phyloP scores from a whole-genome alignment of 2,329 filamentous ascomycete genomes.

The Ambrosiella cleistominuta region DNA sequence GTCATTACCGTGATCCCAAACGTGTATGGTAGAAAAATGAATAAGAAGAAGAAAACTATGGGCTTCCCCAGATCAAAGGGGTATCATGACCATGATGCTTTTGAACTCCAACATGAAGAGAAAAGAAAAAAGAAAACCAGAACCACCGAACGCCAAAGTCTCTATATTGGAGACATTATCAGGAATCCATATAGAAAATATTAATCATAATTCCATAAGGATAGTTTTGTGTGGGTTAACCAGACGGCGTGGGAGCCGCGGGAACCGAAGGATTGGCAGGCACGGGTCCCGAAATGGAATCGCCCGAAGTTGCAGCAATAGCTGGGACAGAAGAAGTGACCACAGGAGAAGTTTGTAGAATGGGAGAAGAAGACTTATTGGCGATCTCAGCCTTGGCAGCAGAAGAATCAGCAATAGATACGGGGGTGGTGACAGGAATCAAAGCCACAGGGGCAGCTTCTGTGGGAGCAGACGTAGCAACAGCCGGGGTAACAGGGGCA shows the following conservation, averaged over 20 bases:
- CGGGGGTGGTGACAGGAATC: background rate
- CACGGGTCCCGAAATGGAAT: background rate
- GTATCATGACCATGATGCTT: slow-evolving; percentile 1
- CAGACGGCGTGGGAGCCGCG: no score
- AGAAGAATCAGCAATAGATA: background rate
- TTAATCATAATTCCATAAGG: no score
- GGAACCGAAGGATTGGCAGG: background rate
- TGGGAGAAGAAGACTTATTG: background rate
- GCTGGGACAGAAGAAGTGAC: background rate
- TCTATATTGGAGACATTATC: background rate
- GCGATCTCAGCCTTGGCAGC: background rate
- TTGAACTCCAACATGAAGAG: background rate
- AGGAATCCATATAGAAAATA: no score
- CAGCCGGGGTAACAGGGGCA: background rate
- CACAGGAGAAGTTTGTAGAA: background rate
- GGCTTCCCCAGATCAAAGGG: background rate
- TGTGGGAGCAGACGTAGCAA: background rate
- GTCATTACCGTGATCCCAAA: background rate
- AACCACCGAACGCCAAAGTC: background rate
- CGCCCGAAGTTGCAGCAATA: background rate
- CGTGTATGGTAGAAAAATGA: no score
- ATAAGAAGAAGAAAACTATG: background rate
- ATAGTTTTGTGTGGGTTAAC: no score
- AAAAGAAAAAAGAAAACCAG: slow-evolving; percentile 1
- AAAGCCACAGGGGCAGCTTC: background rate